Evolutionary conservation across 1,284 basidiomycete genomes (phyloP).

Genomic region (Ustanciosporium gigantosporum): DNA sequence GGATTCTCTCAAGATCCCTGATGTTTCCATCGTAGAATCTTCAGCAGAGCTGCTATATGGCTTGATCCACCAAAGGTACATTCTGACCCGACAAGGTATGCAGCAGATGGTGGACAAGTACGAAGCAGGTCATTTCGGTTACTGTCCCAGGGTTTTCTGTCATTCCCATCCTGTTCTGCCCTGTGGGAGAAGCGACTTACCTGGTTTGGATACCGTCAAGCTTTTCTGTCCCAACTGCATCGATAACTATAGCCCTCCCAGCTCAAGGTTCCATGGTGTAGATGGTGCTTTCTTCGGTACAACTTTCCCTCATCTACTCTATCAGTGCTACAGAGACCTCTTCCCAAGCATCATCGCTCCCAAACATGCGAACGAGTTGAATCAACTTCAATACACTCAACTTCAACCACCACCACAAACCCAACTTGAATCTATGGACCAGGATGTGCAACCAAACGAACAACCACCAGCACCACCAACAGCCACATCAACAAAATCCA

Average conservation of each 20-base stretch:
- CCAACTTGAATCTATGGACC: background rate
- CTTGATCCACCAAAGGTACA: conserved; percentile 94
- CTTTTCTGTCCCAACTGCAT: conserved; percentile 98
- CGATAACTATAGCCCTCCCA: conserved; percentile 93
- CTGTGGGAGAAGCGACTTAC: conserved; percentile 91
- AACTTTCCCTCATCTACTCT: conserved; percentile 95
- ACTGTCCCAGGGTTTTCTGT: conserved; percentile 94
- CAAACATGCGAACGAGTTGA: conserved; percentile 3
- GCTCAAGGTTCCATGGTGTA: conserved; percentile 90
- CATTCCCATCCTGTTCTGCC: conserved; percentile 86
- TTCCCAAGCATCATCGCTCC: conserved; percentile 55
- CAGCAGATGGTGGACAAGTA: conserved; percentile 99
- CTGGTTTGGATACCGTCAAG: conserved; percentile 98
- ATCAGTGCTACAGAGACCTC: conserved; percentile 82
- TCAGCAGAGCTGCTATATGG: conserved; percentile 97
- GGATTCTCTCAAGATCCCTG: conserved; percentile 76
- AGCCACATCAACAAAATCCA: too few species aligned
- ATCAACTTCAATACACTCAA: conserved; percentile 1
- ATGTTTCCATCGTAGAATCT: conserved; percentile 96
- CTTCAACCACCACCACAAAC: background rate
- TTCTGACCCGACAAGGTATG: conserved; percentile 88
- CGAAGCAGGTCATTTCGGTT: conserved; percentile 87
- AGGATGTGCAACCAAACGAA: background rate
- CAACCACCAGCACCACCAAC: background rate
- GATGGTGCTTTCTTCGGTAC: conserved; percentile 99